phyloP scores from a whole-genome alignment of 495 filamentous ascomycete genomes.

The Annulohypoxylon maeteangense region DNA sequence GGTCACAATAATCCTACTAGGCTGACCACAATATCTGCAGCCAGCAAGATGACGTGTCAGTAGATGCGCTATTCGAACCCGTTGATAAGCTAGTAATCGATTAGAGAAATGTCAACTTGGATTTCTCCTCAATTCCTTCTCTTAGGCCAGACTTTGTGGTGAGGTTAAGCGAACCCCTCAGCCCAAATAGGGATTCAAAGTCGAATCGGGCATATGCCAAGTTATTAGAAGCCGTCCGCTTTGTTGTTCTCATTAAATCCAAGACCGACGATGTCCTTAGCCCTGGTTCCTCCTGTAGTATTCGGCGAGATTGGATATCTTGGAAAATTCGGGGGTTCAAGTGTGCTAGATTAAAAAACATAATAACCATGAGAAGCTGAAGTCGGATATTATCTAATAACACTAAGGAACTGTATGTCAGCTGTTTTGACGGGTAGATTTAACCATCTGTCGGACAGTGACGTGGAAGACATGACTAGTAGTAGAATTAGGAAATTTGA shows the following conservation, averaged over 20 bases:
- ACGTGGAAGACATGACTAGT: neutral
- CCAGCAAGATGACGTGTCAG: slow-evolving; percentile 40
- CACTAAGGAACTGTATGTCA: neutral
- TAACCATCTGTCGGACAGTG: neutral
- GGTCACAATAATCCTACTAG: slow-evolving; percentile 18
- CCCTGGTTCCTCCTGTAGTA: slow-evolving; percentile 12
- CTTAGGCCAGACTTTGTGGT: neutral
- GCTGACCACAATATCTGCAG: slow-evolving; percentile 32
- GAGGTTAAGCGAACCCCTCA: neutral
- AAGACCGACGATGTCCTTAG: slow-evolving; percentile 12
- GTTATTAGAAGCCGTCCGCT: slow-evolving; percentile 3
- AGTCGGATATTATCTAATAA: slow-evolving; percentile 25
- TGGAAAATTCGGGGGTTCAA: slow-evolving; percentile 12
- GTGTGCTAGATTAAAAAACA: slow-evolving; percentile 1
- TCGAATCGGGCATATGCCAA: neutral
- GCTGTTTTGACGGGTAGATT: neutral
- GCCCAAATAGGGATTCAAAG: neutral
- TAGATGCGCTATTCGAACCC: slow-evolving; percentile 13
- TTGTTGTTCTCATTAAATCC: slow-evolving; percentile 24
- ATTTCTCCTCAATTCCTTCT: neutral
- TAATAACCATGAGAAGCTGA: slow-evolving; percentile 13
- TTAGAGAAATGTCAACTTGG: neutral
- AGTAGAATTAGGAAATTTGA: slow-evolving; percentile 28
- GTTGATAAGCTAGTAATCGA: slow-evolving; percentile 6
- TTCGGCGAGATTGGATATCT: slow-evolving; percentile 30